Conservation (phyloP, 441 rosid genomes). For the Hura crepitans region DNA sequence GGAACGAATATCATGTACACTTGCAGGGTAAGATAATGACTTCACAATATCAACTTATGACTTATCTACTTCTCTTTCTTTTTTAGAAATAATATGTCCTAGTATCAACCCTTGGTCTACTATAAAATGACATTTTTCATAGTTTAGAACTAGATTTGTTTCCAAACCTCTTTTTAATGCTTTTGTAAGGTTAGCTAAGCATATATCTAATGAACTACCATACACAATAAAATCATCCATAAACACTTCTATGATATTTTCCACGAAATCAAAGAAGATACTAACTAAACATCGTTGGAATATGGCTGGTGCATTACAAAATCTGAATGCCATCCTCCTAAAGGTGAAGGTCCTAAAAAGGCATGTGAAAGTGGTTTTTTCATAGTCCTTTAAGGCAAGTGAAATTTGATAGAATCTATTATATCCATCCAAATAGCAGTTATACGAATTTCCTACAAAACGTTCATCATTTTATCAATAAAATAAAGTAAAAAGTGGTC, state of each 20-base stretch:
- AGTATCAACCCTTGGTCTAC: neutral
- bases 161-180: neutral
- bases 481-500: neutral
- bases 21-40: neutral
- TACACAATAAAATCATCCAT: neutral
- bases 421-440: neutral
- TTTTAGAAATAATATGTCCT: too few species aligned
- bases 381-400: neutral
- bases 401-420: neutral
- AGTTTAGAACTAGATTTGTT: neutral
- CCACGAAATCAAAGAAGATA: neutral
- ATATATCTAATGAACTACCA: neutral
- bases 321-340: too few species aligned
- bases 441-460: neutral
- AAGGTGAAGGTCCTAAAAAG: neutral
- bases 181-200: neutral
- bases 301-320: too few species aligned
- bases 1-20: too few species aligned
- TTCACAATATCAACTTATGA: neutral
- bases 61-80: neutral
- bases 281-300: neutral
- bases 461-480: too few species aligned
- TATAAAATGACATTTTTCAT: neutral
- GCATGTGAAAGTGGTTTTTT: neutral
- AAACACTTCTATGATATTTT: too few species aligned